Evolutionary conservation across 2,329 filamentous ascomycete genomes (phyloP), one percentile per base, ranked within the genome.

Genomic region (Colletotrichum sp.): DNA sequence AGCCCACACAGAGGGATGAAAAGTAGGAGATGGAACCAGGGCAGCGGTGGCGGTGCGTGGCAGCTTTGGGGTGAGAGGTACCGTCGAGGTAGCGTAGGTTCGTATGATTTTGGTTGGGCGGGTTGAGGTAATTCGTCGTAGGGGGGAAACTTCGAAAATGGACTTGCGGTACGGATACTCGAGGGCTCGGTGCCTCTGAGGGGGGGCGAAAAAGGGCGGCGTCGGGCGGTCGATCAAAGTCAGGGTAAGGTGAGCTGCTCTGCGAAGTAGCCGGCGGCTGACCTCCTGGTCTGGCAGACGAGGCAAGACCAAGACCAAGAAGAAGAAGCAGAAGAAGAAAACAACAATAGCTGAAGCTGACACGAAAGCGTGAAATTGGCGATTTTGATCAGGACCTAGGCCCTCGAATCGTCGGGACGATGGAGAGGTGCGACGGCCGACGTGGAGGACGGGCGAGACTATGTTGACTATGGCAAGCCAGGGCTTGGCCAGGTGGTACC

Each of bases 391-490:
- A 73, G 62, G 49, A 68, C 65, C 71, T 69, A 73, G 64, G 59
- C 70, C 64, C 55, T 74, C 65, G 29, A 76, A 61, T 74, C 36
- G 74, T 76, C 59, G 59, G 64, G 49, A 61, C 44, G 49, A 76
- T 69, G 74, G 67, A 69, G 70, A 76, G 74, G 74, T 76, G 74
- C 64, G 74, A 76, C 74, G 65, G 25, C 69, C 74, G 70, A 74
- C 70, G 63, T 65, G 74, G 65, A 69, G 44, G 74, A 69, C 59
- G 57, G 69, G 71, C 59, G 70, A 76, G 65, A 76, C 74, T 73
- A 76, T 65, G 74, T 44, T 65, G 65, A 76, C 74, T 69, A 69
- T 65, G 74, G 64, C 74, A 69, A 76, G 74, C 74, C 74, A 67
- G 72, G 70, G 70, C 70, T 76, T 69, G 65, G 59, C 64, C 59